These are phyloP conservation scores for Calonectria hawksworthii DNA, from an alignment of 2,329 filamentous ascomycete species.

Conservation along the genomic window DNA sequence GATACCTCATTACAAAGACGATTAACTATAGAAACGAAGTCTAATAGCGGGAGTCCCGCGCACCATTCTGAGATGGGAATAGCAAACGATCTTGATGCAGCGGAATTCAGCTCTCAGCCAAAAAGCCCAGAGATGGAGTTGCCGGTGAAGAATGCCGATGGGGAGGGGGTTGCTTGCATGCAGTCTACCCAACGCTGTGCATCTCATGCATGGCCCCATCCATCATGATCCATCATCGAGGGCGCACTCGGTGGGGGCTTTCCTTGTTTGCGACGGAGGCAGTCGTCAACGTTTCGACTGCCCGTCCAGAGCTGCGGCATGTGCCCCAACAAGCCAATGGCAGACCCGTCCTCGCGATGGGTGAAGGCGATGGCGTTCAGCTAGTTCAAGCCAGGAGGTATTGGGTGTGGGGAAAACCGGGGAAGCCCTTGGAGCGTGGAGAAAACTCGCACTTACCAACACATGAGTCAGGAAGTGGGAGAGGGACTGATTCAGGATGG, in stretches of 20 bases:
- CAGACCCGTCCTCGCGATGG: not conserved
- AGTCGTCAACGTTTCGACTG: slow-evolving; percentile 1
- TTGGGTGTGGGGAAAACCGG: slow-evolving; percentile 19
- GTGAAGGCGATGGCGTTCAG: slow-evolving; percentile 18
- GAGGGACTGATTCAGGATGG: slow-evolving; percentile 24
- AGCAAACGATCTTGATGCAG: not conserved
- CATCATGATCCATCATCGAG: not conserved
- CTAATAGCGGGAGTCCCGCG: not conserved
- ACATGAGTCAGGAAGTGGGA: slow-evolving; percentile 20
- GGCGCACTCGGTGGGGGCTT: not conserved
- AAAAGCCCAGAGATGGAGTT: slow-evolving; percentile 2
- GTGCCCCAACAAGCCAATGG: slow-evolving; percentile 19
- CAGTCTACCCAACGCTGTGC: slow-evolving; percentile 5
- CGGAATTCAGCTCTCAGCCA: not conserved
- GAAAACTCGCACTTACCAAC: slow-evolving; percentile 6
- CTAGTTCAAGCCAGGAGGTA: slow-evolving; percentile 16
- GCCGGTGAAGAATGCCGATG: not conserved
- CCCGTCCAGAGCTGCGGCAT: not conserved
- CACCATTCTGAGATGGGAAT: not conserved
- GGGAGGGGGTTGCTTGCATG: slow-evolving; percentile 5
- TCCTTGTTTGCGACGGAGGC: slow-evolving; percentile 17
- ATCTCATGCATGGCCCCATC: not conserved
- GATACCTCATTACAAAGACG: too few relatives aligned
- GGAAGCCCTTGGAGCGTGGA: slow-evolving; percentile 17
- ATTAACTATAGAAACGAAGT: not conserved